Conservation (phyloP, 495 filamentous ascomycete species). For the Penicillium goetzii region DNA sequence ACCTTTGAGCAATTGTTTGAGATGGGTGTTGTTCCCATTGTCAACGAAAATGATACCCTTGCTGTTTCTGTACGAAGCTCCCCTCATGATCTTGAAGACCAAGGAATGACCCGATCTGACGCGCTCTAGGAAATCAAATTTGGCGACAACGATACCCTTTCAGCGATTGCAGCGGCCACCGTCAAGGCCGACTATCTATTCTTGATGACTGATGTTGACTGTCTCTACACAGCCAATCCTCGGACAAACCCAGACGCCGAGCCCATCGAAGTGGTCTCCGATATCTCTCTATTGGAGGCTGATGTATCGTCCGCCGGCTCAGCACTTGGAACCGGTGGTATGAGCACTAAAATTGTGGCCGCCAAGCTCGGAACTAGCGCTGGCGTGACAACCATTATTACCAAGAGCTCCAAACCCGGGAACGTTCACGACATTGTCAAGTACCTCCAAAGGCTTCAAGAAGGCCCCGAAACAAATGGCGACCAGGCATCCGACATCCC, state of each 20-base stretch:
- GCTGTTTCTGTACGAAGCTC: slow-evolving; percentile 68
- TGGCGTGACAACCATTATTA: slow-evolving; percentile 94
- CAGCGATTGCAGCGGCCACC: slow-evolving; percentile 95
- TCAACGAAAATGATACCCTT: slow-evolving; percentile 98
- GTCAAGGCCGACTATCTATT: slow-evolving; percentile 96
- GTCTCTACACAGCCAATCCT: slow-evolving; percentile 94
- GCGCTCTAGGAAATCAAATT: slow-evolving; percentile 87
- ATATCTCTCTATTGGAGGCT: slow-evolving; percentile 81
- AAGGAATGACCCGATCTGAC: slow-evolving; percentile 4
- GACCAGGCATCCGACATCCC: slow-evolving; percentile 11
- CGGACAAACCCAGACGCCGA: slow-evolving; percentile 80
- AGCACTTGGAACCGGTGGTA: slow-evolving; percentile 90
- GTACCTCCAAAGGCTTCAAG: slow-evolving; percentile 68
- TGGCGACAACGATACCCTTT: slow-evolving; percentile 96
- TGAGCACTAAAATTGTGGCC: slow-evolving; percentile 97
- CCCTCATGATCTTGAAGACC: neutral
- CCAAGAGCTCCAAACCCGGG: slow-evolving; percentile 86
- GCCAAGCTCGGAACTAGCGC: slow-evolving; percentile 91
- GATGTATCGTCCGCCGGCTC: slow-evolving; percentile 92
- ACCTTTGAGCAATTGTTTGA: slow-evolving; percentile 86
- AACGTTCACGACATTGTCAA: slow-evolving; percentile 87
- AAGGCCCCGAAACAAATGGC: neutral
- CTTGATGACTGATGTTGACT: slow-evolving; percentile 98
- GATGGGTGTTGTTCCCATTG: slow-evolving; percentile 97
- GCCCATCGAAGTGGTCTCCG: slow-evolving; percentile 90